Percentiles rank a stretch among this genome's conserved stretches.
These are phyloP conservation scores for Zygosaccharomyces bisporus DNA, from an alignment of 805 yeast genomes.

Conservation along the genomic window DNA sequence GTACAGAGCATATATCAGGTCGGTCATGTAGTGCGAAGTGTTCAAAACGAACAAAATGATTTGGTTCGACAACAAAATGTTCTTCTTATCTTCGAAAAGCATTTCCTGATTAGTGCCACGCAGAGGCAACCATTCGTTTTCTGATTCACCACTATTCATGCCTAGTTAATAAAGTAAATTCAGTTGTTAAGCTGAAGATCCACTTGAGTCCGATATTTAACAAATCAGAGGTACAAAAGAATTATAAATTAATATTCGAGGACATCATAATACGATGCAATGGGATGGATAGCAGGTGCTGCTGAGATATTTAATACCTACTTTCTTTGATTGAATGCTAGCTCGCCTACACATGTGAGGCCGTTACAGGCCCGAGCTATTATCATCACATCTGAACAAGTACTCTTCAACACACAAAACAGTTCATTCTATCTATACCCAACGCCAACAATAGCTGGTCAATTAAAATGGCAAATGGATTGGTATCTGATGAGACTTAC, in stretches of 20 bases:
- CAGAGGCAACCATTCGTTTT: not conserved
- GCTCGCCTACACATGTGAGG: not conserved
- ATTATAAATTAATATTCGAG: too few relatives aligned
- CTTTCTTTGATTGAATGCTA: not conserved
- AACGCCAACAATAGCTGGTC: not conserved
- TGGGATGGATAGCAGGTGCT: not conserved
- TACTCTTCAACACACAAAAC: not conserved
- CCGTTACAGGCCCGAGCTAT: conserved; percentile 17
- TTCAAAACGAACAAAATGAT: conserved; percentile 20
- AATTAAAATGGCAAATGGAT: conserved; percentile 4
- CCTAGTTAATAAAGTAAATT: not conserved
- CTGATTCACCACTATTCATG: not conserved
- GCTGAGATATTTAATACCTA: not conserved
- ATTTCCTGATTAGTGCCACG: conserved; percentile 1
- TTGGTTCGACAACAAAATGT: conserved; percentile 18
- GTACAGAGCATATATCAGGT: conserved; percentile 23
- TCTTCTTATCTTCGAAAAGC: conserved; percentile 15
- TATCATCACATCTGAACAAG: not conserved
- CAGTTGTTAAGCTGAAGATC: conserved; percentile 1
- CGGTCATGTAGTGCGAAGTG: conserved; percentile 27
- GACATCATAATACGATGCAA: not conserved
- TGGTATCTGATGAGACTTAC: conserved; percentile 24
- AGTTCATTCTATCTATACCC: not conserved
- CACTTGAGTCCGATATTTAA: not conserved
- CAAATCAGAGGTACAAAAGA: not conserved